Evolutionary conservation across 495 filamentous ascomycete species (phyloP).

Genomic region (Penicillium malachiteum): DNA sequence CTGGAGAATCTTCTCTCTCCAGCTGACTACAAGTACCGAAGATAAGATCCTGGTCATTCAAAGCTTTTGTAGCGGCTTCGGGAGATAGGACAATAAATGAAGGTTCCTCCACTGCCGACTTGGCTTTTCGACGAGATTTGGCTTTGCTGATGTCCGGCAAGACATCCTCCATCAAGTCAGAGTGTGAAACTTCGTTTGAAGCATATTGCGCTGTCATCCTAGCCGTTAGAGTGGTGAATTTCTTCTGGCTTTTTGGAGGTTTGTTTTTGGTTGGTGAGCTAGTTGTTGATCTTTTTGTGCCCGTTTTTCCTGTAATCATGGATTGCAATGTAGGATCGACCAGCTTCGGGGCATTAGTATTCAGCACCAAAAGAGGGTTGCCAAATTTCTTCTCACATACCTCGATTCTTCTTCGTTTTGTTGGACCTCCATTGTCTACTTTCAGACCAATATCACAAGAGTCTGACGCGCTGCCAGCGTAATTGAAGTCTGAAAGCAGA

Average conservation of each 20-base stretch:
- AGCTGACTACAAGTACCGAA: slow-evolving; percentile 95
- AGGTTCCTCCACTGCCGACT: slow-evolving; percentile 35
- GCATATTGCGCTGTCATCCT: slow-evolving; percentile 76
- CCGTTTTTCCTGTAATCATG: slow-evolving; percentile 6
- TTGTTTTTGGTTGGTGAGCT: slow-evolving; percentile 34
- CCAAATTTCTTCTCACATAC: slow-evolving; percentile 17
- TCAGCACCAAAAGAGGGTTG: neutral
- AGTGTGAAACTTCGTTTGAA: slow-evolving; percentile 11
- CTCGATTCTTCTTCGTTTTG: slow-evolving; percentile 46
- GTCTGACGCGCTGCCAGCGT: slow-evolving; percentile 19
- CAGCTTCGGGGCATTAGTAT: slow-evolving; percentile 17
- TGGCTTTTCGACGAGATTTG: slow-evolving; percentile 24
- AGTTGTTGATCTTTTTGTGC: neutral
- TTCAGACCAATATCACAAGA: slow-evolving; percentile 7
- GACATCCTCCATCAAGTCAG: slow-evolving; percentile 12
- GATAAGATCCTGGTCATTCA: slow-evolving; percentile 75
- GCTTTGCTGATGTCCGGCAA: slow-evolving; percentile 23
- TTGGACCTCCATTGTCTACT: slow-evolving; percentile 26
- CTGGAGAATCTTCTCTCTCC: slow-evolving; percentile 70
- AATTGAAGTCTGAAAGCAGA: slow-evolving; percentile 36
- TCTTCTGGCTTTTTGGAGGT: slow-evolving; percentile 60
- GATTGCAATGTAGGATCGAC: slow-evolving; percentile 28
- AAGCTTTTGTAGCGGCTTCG: slow-evolving; percentile 61
- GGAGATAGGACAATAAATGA: slow-evolving; percentile 66
- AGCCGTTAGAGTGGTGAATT: slow-evolving; percentile 80